These are phyloP conservation scores for Avena atlantica DNA, from an alignment of 176 grass and related monocot genomes.

Conservation along the genomic window DNA sequence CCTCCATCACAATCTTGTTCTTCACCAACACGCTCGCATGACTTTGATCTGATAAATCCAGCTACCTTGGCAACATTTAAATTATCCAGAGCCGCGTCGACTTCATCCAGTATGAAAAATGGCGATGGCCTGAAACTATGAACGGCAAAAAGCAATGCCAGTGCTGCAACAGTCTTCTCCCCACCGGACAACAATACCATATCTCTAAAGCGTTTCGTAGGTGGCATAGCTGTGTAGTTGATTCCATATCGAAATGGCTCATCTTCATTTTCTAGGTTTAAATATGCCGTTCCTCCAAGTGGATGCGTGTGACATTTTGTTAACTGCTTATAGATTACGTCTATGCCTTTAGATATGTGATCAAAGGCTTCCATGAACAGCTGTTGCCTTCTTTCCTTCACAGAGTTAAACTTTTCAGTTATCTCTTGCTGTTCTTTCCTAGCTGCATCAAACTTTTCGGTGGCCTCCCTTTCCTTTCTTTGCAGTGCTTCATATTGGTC, in stretches of 20 bases:
- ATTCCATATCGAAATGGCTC: slow-evolving; percentile 88
- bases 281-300: slow-evolving; percentile 91
- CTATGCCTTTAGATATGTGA: slow-evolving; percentile 93
- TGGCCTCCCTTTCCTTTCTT: slow-evolving; percentile 83
- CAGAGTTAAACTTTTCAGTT: slow-evolving; percentile 76
- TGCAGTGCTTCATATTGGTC: slow-evolving; percentile 90
- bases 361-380: slow-evolving; percentile 92
- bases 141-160: slow-evolving; percentile 92
- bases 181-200: slow-evolving; percentile 96
- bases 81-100: slow-evolving; percentile 95
- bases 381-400: slow-evolving; percentile 83
- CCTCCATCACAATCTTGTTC: slow-evolving; percentile 59
- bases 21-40: slow-evolving; percentile 56
- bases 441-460: slow-evolving; percentile 82
- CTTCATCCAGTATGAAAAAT: slow-evolving; percentile 98
- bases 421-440: slow-evolving; percentile 91
- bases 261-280: slow-evolving; percentile 96
- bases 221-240: slow-evolving; percentile 97
- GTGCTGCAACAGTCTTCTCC: slow-evolving; percentile 93
- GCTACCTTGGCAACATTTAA: slow-evolving; percentile 95
- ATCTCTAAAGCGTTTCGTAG: slow-evolving; percentile 91
- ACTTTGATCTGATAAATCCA: slow-evolving; percentile 92
- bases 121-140: slow-evolving; percentile 97
- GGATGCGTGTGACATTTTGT: slow-evolving; percentile 91
- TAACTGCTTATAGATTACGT: slow-evolving; percentile 94